Evolutionary conservation across 768 basidiomycete species (phyloP).

Genomic region (Dioszegia hungarica): DNA sequence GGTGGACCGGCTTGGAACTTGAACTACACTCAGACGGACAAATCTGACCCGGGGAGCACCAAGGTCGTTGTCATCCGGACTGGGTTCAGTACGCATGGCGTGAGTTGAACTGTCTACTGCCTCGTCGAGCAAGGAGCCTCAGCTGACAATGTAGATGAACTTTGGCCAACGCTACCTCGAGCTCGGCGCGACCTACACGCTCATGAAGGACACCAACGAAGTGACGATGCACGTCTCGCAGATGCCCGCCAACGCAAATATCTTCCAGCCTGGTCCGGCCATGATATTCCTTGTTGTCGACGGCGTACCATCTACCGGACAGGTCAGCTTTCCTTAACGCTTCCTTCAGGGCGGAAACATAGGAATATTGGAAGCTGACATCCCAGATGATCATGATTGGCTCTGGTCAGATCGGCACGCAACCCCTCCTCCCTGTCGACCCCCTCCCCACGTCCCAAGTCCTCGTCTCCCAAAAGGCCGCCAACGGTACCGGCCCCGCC

Average conservation of each 20-base stretch:
- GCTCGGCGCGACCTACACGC: constrained; percentile 78
- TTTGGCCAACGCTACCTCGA: constrained; percentile 73
- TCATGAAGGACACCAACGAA: constrained; percentile 65
- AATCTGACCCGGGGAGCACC: constrained; percentile 63
- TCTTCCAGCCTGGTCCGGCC: constrained; percentile 59
- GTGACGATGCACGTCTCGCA: constrained; percentile 76
- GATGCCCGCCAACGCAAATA: constrained; percentile 61
- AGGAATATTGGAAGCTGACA: no score
- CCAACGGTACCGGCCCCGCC: neutral
- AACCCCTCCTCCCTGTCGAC: constrained; percentile 22
- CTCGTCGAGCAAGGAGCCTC: neutral
- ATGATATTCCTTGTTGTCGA: constrained; percentile 46
- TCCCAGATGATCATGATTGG: constrained; percentile 34
- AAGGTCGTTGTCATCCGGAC: constrained; percentile 69
- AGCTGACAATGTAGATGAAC: constrained; percentile 45
- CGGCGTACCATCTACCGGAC: constrained; percentile 39
- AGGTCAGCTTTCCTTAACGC: constrained; percentile 9
- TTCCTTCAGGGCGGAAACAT: neutral
- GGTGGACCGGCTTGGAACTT: constrained; percentile 78
- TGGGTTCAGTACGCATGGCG: constrained; percentile 56
- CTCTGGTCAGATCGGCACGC: constrained; percentile 33
- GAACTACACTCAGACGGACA: constrained; percentile 60
- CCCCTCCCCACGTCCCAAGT: constrained; percentile 29
- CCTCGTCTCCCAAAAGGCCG: constrained; percentile 12
- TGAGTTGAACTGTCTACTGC: constrained; percentile 9